Conservation (phyloP, 1,284 basidiomycete genomes). For the Naganishia liquefaciens region DNA sequence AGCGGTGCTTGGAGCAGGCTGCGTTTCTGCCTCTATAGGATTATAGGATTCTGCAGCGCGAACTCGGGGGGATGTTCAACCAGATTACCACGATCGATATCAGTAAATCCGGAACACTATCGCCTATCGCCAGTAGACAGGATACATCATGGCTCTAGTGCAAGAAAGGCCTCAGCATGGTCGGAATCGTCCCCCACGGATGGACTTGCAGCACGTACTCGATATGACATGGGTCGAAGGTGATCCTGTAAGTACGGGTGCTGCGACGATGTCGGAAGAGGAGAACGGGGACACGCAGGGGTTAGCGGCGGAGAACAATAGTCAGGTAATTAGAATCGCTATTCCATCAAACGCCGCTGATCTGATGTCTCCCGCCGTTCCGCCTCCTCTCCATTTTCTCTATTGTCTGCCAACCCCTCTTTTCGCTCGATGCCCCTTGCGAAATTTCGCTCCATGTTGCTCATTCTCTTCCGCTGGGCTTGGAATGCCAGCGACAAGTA, state of each 20-base stretch:
- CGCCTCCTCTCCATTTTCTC: background rate
- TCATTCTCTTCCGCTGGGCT: background rate
- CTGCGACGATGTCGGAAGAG: background rate
- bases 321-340: background rate
- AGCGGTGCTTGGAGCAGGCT: background rate
- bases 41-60: too few species aligned
- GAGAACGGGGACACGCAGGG: background rate
- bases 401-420: background rate
- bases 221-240: conserved; percentile 23
- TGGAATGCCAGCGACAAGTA: conserved; percentile 10
- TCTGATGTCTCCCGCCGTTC: background rate
- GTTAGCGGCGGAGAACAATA: background rate
- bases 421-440: background rate
- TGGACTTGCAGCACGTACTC: conserved; percentile 23
- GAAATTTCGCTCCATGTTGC: background rate
- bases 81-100: background rate
- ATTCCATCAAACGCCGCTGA: background rate
- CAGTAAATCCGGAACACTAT: background rate
- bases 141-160: background rate
- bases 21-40: background rate
- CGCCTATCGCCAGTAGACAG: background rate
- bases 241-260: conserved; percentile 4
- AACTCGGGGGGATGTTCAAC: conserved; percentile 4
- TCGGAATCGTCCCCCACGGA: conserved; percentile 3
- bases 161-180: background rate